phyloP scores from a whole-genome alignment of 139 green algal species.

The Prasinococcaceae sp. region DNA sequence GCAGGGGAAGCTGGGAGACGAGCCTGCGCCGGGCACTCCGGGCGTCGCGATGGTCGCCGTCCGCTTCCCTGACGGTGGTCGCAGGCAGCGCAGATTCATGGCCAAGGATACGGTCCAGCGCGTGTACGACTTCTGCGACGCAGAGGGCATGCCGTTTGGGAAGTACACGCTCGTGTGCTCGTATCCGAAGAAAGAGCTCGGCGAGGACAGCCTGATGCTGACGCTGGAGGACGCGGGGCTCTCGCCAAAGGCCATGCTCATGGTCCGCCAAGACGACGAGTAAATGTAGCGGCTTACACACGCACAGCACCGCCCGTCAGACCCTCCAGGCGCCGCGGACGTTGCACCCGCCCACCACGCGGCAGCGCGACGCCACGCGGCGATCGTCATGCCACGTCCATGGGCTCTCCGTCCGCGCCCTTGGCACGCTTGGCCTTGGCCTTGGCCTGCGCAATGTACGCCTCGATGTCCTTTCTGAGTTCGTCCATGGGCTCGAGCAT shows the following conservation, averaged over 20 bases:
- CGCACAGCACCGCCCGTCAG: too few species aligned
- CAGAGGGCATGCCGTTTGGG: background rate
- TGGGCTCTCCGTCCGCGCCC: too few species aligned
- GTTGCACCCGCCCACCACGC: too few species aligned
- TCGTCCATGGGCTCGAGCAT: conserved; percentile 40
- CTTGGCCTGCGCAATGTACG: conserved; percentile 37
- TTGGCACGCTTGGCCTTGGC: background rate
- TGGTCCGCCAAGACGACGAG: too few species aligned
- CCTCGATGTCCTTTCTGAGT: conserved; percentile 60
- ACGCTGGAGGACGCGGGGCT: too few species aligned
- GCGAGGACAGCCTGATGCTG: too few species aligned
- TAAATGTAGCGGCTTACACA: too few species aligned
- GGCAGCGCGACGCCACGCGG: too few species aligned
- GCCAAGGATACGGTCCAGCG: background rate
- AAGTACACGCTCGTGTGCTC: conserved; percentile 2
- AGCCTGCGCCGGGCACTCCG: background rate
- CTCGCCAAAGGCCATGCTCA: too few species aligned
- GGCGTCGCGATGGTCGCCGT: background rate
- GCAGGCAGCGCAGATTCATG: background rate
- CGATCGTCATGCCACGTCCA: too few species aligned
- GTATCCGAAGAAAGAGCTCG: conserved; percentile 1
- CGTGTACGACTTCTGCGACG: conserved; percentile 9
- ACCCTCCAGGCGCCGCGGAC: too few species aligned
- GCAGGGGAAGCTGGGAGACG: background rate
- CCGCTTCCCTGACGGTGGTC: background rate